Base-by-base conservation (phyloP, 768 basidiomycete species). In the Leucocoprinus sp. region DNA sequence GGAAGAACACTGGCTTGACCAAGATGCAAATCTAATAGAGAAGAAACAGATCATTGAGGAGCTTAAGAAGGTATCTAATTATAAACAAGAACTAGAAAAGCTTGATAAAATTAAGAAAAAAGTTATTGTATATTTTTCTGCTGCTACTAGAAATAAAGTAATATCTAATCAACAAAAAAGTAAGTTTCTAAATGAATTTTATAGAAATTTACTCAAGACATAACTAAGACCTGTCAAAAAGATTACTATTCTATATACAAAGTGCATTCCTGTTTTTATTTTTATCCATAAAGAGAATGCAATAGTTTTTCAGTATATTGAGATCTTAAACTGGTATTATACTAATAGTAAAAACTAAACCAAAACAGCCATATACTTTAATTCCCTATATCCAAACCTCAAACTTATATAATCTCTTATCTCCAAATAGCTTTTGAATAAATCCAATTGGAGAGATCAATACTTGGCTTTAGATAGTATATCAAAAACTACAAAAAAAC, bases 361-460 rank as follows among this genome's bases (percentile, higher is more conserved):
- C 8, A n/a, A 37, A 14, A 49, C 42, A 11, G 34, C 12, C 11
- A 12, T 5, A 7, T 3, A 43, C 6, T 49, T 43, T 12, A 8
- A 40, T 50, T 8, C 55, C 60, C 54, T 52, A 8, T 66, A 64
- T 52, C 59, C 57, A 0, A 55, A 54, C 27, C 55, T 66, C 9
- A 15, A 22, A 11, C 15, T 66, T 17, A 61, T 50, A 26, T 61
- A 65, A 47, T 57, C 54, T 14, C 26, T 61, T 65, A 47, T 57
- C 54, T 14, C 8, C 50, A 1, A 33, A 64, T 19, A 59, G 42
- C 14, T 23, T 31, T 12, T 64, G 61, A 60, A 3, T 62, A 11
- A 61, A 57, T 18, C 48, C 64, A 9, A 57, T 62, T 21, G 42
- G 37, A 2, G 56, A 45, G 34, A 58, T 53, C 48, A 36, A 49